Conservation (phyloP, 1,284 basidiomycete species). For the Stereum hirsutum region DNA sequence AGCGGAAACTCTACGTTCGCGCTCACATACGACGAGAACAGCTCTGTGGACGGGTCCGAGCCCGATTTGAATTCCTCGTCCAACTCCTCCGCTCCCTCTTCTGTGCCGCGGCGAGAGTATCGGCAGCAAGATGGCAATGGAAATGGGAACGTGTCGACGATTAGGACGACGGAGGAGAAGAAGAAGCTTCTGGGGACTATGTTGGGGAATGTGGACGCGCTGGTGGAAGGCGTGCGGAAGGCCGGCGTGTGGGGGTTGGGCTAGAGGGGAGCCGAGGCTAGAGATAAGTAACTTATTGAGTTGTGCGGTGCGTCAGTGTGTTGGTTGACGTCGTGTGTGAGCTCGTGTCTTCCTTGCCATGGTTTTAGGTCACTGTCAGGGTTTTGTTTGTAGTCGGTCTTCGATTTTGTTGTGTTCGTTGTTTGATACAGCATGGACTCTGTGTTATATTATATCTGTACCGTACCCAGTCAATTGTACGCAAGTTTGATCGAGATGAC, state of each 20-base stretch:
- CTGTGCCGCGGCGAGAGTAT: conserved; percentile 3
- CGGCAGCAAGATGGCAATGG: no score
- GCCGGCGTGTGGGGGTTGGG: conserved; percentile 73
- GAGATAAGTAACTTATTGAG: no score
- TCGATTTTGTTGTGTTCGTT: no score
- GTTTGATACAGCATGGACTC: no score
- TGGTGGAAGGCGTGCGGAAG: conserved; percentile 77
- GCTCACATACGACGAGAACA: neutral
- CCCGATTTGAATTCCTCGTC: conserved; percentile 2
- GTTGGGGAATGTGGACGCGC: conserved; percentile 81
- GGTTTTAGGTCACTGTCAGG: no score
- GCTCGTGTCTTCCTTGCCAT: no score
- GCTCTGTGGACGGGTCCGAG: neutral
- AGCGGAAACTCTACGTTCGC: neutral
- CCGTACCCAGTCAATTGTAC: no score
- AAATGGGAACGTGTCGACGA: no score
- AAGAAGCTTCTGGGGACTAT: conserved; percentile 71
- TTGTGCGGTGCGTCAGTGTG: neutral
- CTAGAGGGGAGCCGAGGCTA: conserved; percentile 8
- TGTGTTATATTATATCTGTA: no score
- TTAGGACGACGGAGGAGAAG: conserved; percentile 73
- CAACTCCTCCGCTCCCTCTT: conserved; percentile 1
- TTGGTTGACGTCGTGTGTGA: no score
- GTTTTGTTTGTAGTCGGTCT: no score
- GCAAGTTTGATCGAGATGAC: no score